A percentile compares a stretch with the other conserved stretches of the same genome.
Conservation (phyloP, 345 rosid species). For the Hypericum perforatum region DNA sequence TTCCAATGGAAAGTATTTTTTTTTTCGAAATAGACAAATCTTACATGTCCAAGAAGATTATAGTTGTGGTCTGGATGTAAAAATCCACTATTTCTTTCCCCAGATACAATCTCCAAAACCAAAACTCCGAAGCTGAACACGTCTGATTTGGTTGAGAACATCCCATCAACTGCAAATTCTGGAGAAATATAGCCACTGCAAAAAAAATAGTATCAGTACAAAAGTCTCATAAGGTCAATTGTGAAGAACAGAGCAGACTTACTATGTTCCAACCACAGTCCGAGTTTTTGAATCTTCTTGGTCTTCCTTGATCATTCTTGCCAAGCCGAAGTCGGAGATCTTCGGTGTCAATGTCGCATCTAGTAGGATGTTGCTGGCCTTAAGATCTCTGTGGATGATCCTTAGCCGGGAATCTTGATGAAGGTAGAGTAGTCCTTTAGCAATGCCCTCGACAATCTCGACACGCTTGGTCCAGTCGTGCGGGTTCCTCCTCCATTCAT, state of each 20-base stretch:
- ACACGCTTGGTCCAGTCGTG: background rate
- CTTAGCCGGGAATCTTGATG: slow-evolving; percentile 1
- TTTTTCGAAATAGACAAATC: too few relatives aligned
- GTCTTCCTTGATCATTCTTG: slow-evolving; percentile 9
- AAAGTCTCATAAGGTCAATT: too few relatives aligned
- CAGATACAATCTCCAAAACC: slow-evolving; percentile 9
- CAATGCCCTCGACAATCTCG: background rate
- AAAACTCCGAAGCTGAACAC: slow-evolving; percentile 11
- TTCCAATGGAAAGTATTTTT: too few relatives aligned
- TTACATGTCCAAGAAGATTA: slow-evolving; percentile 17
- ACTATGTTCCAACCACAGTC: slow-evolving; percentile 12
- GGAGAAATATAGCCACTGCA: slow-evolving; percentile 16
- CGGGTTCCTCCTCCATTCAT: background rate
- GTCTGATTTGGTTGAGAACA: slow-evolving; percentile 13
- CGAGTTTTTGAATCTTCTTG: slow-evolving; percentile 9
- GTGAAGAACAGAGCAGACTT: background rate
- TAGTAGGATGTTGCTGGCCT: slow-evolving; percentile 2
- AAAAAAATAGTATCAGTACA: background rate
- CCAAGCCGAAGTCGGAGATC: slow-evolving; percentile 14
- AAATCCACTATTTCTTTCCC: slow-evolving; percentile 12
- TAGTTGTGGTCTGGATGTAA: background rate
- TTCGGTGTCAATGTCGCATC: slow-evolving; percentile 10
- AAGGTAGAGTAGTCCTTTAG: slow-evolving; percentile 1
- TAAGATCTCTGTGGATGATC: slow-evolving; percentile 5
- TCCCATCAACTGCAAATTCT: slow-evolving; percentile 10